A percentile compares a stretch with the other conserved stretches of the same genome.
These are phyloP conservation scores for Phlyctochytrium planicorne DNA, from an alignment of 192 early-diverging fungal genomes.

Conservation along the genomic window DNA sequence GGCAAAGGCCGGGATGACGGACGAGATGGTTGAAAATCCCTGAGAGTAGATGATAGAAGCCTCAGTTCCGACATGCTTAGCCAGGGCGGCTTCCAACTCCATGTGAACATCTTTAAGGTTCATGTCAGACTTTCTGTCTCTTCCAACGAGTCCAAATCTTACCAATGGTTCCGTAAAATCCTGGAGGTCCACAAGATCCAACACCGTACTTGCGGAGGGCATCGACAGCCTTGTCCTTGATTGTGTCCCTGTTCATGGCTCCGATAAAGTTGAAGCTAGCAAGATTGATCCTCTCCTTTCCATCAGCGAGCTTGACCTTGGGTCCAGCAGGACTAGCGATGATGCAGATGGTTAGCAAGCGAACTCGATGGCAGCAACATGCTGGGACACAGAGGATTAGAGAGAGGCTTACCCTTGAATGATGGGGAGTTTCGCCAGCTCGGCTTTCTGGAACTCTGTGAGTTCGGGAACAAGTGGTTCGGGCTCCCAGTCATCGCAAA, in stretches of 20 bases:
- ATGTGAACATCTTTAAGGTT: constrained; percentile 81
- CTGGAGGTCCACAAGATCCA: constrained; percentile 92
- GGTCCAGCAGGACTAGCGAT: constrained; percentile 43
- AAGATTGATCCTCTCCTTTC: constrained; percentile 73
- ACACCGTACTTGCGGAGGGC: constrained; percentile 92
- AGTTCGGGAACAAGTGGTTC: constrained; percentile 86
- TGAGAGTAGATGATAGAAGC: constrained; percentile 93
- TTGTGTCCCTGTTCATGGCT: constrained; percentile 67
- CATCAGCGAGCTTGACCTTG: constrained; percentile 65
- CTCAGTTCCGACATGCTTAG: constrained; percentile 80
- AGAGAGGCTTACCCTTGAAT: constrained; percentile 54
- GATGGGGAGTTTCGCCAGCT: constrained; percentile 75
- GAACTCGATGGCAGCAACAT: background rate
- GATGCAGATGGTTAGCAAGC: constrained; percentile 8
- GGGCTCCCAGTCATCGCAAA: constrained; percentile 93
- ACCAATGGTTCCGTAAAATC: constrained; percentile 85
- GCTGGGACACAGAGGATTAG: background rate
- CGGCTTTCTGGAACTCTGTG: constrained; percentile 57
- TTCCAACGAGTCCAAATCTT: no score
- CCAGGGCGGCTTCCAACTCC: constrained; percentile 84
- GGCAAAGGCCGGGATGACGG: constrained; percentile 91
- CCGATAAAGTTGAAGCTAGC: constrained; percentile 88
- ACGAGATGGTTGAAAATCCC: constrained; percentile 87
- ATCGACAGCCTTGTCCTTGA: constrained; percentile 79
- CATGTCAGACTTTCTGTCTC: no score